Evolutionary conservation across 306 rosid species (phyloP), one percentile per base, ranked within the genome.

Genomic region (Calophaca sinica): DNA sequence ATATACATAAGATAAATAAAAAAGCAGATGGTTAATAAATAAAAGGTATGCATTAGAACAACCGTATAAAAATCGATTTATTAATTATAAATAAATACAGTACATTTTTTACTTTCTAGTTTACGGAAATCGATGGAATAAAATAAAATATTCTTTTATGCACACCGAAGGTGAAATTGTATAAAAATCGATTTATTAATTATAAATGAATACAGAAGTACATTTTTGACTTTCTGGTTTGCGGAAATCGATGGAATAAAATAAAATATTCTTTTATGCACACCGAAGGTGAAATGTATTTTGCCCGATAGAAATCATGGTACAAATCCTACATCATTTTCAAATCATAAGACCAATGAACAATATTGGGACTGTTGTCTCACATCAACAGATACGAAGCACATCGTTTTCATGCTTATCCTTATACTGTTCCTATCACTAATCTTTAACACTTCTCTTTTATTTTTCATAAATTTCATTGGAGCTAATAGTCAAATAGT

Each of bases 361-460:
- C 4, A 0, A 45, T 8, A 39, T 36, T 15, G 49, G 33, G 45
- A 44, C 26, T 10, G 14, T 6, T 13, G 12, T 74, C 51, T 5
- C 41, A 7, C 62, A 12, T 61, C 32, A 55, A 35, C 10, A 3
- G 60, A 50, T 62, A 15, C 36, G 13, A 36, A 62, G 33, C 41
- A 7, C 62, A 12, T 61, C 32, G 44, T 62, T 32, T 4, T 74
- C 54, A 36, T 62, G 53, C 72, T 52, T 74, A 74, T 74, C 79
- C 62, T 15, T 2, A 10, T n/a, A 48, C 39, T 60, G 13, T 6
- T 46, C 68, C 35, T 39, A 12, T 13, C 46, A 9, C 60, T 31
- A 58, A 28, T 42, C 3, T 48, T 59, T 11, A 26, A 26, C 12
- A 49, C 26, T 20, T 20, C 26, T 20, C 69, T 33, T 33, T 11